A percentile compares a stretch with the other conserved stretches of the same genome.
These are phyloP conservation scores for Lactarius psammicola DNA, from an alignment of 768 basidiomycete genomes.

Conservation along the genomic window DNA sequence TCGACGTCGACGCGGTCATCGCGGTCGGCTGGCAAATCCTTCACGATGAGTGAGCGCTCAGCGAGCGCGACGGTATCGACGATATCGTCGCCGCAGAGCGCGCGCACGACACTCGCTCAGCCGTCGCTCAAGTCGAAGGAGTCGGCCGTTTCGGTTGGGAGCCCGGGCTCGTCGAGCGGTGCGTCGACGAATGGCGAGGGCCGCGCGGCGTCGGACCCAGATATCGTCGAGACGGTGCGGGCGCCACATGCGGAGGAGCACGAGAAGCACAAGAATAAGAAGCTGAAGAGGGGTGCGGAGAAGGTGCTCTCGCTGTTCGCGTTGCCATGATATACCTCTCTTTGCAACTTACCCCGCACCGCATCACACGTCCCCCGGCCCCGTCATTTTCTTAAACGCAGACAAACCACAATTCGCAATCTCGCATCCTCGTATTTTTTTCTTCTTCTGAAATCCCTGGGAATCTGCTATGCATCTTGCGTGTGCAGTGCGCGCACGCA, in stretches of 20 bases:
- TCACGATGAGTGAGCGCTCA: constrained; percentile 42
- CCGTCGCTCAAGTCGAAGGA: constrained; percentile 81
- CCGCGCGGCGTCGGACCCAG: constrained; percentile 21
- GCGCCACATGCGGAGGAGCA: constrained; percentile 34
- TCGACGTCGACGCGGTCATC: constrained; percentile 42
- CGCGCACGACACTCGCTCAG: constrained; percentile 45
- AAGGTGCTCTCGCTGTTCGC: constrained; percentile 82
- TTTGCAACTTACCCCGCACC: not conserved
- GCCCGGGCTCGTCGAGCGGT: constrained; percentile 69
- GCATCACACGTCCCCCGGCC: not conserved
- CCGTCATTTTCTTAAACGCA: not conserved
- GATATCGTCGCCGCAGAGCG: constrained; percentile 55
- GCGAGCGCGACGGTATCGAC: constrained; percentile 46
- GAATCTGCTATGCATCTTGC: constrained; percentile 20
- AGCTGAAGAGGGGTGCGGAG: constrained; percentile 85
- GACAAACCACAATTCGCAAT: constrained; percentile 1
- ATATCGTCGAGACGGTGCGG: constrained; percentile 25
- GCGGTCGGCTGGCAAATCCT: constrained; percentile 38
- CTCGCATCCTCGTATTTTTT: not conserved
- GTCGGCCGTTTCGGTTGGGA: constrained; percentile 70
- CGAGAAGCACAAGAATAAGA: constrained; percentile 68
- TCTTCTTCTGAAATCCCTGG: not conserved
- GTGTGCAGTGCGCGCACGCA: constrained; percentile 21
- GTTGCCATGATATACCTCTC: constrained; percentile 50
- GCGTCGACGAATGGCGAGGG: constrained; percentile 58